phyloP scores from a whole-genome alignment of 2,329 filamentous ascomycete species.

The Paradendryphiella salina region DNA sequence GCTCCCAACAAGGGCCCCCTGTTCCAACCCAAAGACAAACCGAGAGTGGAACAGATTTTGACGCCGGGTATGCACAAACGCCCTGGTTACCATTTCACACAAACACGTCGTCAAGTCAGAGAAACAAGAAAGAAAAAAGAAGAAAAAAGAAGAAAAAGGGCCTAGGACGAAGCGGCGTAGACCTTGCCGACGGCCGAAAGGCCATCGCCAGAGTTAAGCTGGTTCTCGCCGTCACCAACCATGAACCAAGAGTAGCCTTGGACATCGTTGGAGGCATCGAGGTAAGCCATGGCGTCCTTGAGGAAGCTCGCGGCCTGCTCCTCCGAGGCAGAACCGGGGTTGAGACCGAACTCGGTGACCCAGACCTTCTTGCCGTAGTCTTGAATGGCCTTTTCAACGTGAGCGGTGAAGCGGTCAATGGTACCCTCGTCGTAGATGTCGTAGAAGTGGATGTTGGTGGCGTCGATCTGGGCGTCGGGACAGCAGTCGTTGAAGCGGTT shows the following conservation, averaged over 20 bases:
- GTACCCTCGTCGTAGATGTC: conserved; percentile 35
- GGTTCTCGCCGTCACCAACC: conserved; percentile 38
- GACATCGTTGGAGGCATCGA: conserved; percentile 38
- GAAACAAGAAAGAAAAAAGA: neutral
- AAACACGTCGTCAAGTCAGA: neutral
- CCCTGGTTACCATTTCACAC: neutral
- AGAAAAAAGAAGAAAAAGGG: neutral
- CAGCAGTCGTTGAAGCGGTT: conserved; percentile 38
- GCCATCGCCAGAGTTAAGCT: conserved; percentile 33
- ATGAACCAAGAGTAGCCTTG: conserved; percentile 47
- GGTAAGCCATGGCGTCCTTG: conserved; percentile 39
- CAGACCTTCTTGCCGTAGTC: conserved; percentile 41
- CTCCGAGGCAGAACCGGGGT: conserved; percentile 32
- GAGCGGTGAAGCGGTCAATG: conserved; percentile 43
- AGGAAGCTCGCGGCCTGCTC: conserved; percentile 42
- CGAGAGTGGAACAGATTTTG: neutral
- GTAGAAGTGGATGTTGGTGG: conserved; percentile 48
- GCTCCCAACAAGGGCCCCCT: no score
- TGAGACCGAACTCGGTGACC: conserved; percentile 47
- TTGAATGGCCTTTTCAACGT: conserved; percentile 45
- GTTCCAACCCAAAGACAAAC: neutral
- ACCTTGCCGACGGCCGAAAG: conserved; percentile 32
- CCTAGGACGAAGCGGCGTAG: conserved; percentile 28
- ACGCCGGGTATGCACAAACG: conserved; percentile 7
- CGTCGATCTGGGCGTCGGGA: conserved; percentile 42